phyloP scores from a whole-genome alignment of 2,329 filamentous ascomycete species.

The Cladosporium sp. region DNA sequence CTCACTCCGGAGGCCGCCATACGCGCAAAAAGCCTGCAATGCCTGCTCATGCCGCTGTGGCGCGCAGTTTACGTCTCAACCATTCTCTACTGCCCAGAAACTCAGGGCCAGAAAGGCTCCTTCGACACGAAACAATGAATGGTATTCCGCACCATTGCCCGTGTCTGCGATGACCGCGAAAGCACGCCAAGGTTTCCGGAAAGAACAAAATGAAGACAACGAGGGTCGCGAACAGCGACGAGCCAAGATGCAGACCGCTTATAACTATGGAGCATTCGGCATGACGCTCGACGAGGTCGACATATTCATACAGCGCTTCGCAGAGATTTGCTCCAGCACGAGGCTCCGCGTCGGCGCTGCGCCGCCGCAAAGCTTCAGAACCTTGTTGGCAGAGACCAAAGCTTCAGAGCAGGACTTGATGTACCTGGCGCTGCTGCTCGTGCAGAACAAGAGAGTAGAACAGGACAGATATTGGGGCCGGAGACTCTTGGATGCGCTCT shows the following conservation, averaged over 20 bases:
- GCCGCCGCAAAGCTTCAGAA: slow-evolving; percentile 1
- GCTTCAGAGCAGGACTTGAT: slow-evolving; percentile 11
- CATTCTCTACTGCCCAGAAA: not conserved
- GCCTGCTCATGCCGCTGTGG: slow-evolving; percentile 20
- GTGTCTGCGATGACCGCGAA: no score
- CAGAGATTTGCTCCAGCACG: not conserved
- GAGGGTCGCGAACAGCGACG: not conserved
- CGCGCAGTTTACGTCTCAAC: slow-evolving; percentile 1
- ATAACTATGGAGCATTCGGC: slow-evolving; percentile 4
- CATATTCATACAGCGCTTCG: slow-evolving; percentile 14
- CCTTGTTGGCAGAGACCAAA: slow-evolving; percentile 1
- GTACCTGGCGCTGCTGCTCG: slow-evolving; percentile 13
- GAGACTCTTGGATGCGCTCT: slow-evolving; percentile 22
- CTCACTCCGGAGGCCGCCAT: slow-evolving; percentile 7
- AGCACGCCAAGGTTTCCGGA: not conserved
- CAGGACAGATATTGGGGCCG: slow-evolving; percentile 16
- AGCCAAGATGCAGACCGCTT: not conserved
- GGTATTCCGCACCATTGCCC: no score
- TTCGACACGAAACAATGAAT: not conserved
- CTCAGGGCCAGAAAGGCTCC: slow-evolving; percentile 10
- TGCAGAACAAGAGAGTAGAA: not conserved
- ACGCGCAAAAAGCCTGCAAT: slow-evolving; percentile 11
- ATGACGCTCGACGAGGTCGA: slow-evolving; percentile 10
- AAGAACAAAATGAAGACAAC: not conserved
- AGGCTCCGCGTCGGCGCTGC: not conserved